Conservation (phyloP, 345 rosid genomes). For the Eucalyptus curtisii region DNA sequence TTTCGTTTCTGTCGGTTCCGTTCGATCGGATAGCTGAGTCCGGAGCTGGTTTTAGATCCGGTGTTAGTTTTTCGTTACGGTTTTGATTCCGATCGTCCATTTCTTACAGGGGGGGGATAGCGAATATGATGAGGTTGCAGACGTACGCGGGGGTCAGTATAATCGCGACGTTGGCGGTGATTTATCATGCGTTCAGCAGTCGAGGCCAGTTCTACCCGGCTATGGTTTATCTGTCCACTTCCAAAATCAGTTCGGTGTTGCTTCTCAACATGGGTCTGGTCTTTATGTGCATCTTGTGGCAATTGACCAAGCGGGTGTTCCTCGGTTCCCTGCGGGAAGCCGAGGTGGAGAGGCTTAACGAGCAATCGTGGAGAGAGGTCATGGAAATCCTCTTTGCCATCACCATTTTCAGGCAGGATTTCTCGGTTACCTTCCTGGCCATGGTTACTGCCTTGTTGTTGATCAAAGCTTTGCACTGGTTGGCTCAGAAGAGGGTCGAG, state of each 20-base stretch:
- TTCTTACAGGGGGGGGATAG: neutral
- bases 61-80: neutral
- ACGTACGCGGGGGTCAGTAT: slow-evolving; percentile 66
- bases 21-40: neutral
- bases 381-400: slow-evolving; percentile 96
- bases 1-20: neutral
- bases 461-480: slow-evolving; percentile 85
- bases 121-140: slow-evolving; percentile 58
- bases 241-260: slow-evolving; percentile 69
- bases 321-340: slow-evolving; percentile 95
- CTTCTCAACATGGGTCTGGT: slow-evolving; percentile 90
- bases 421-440: slow-evolving; percentile 67
- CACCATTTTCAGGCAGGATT: slow-evolving; percentile 87
- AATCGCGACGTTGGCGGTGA: slow-evolving; percentile 37
- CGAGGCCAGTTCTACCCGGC: slow-evolving; percentile 92
- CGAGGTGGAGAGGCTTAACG: slow-evolving; percentile 88
- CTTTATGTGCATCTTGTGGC: slow-evolving; percentile 70
- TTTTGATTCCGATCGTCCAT: neutral
- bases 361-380: slow-evolving; percentile 88
- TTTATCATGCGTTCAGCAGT: slow-evolving; percentile 77
- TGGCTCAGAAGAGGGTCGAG: slow-evolving; percentile 95
- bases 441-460: slow-evolving; percentile 73
- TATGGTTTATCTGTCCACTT: slow-evolving; percentile 69
- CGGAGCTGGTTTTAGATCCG: neutral
- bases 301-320: slow-evolving; percentile 53